Evolutionary conservation across 805 yeast species (phyloP), one percentile per base, ranked within the genome.

Genomic region (Komagataella populi): DNA sequence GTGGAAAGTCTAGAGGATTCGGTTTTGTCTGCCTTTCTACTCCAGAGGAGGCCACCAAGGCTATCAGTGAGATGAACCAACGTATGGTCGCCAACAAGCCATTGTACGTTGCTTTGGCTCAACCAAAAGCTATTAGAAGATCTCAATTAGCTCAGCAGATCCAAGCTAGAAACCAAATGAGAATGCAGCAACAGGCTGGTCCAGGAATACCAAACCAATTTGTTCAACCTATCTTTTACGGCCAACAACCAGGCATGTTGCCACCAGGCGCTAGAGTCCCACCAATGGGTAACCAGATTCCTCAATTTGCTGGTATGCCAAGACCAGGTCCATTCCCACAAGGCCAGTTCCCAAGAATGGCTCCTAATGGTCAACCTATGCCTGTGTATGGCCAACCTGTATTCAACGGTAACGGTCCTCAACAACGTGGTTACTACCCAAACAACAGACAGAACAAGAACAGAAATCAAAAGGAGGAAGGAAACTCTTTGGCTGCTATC

Each of bases 31-130:
- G 99, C 75, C 93, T 84, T 85, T 82, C 96, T 52, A 72, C 93
- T 57, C 96, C 98, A 66, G 99, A 93, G 72, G 99, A 93, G 81
- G 99, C 99, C 61, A 87, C 96, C 64, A 89, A 88, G 76, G 99
- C 99, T 59, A 88, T 91, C 69, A 79, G 91, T 62, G 99, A 91
- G 78, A 90, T 91, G 96, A 89, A 91, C 81, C 96, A 89, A 75
- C 86, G 89, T 69, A 85, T 91, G 84, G 81, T 93, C 62, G 83
- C 81, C 61, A 88, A 90, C 68, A 93, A 93, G 80, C 99, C 98
- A 64, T 78, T 93, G 67, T 93, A 91, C 70, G 99, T 93, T 72
- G 96, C 97, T 55, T 82, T 93, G 66, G 99, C 99, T 62, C 99
- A 93, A 81, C 87, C 96, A 72, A 91, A 88, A 77, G 99, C 91